Evolutionary conservation across 169 alveolate genomes (phyloP).

Genomic region (Nephromyces sp.): DNA sequence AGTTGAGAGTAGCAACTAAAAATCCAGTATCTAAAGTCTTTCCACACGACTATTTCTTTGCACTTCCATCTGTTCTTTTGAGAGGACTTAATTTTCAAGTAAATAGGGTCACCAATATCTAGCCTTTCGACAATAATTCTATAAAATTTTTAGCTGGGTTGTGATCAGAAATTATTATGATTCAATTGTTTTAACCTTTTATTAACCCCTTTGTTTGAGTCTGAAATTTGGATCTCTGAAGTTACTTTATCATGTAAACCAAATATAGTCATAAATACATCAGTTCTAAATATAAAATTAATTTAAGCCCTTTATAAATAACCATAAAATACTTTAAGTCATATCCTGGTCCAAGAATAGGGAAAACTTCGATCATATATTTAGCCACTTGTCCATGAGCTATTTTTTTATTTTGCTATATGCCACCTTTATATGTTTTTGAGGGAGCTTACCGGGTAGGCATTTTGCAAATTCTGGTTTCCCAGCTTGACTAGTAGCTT

Average conservation of each 20-base stretch:
- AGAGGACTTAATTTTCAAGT: constrained; percentile 54
- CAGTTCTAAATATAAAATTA: constrained; percentile 39
- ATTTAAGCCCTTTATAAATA: neutral
- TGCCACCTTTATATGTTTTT: no score
- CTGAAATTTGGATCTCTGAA: constrained; percentile 51
- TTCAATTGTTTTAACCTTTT: constrained; percentile 44
- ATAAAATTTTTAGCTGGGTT: neutral
- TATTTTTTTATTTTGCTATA: no score
- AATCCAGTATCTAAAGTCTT: constrained; percentile 73
- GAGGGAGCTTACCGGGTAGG: constrained; percentile 47
- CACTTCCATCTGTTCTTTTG: constrained; percentile 71
- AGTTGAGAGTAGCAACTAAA: constrained; percentile 66
- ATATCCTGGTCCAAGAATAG: constrained; percentile 54
- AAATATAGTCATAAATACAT: constrained; percentile 37
- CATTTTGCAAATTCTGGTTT: constrained; percentile 75
- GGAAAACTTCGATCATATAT: constrained; percentile 66
- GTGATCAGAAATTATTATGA: constrained; percentile 33
- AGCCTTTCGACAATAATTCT: constrained; percentile 51
- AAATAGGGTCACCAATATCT: constrained; percentile 66
- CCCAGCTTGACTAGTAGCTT: constrained; percentile 68
- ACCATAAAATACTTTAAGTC: constrained; percentile 37
- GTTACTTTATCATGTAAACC: constrained; percentile 63
- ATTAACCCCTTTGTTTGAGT: constrained; percentile 57
- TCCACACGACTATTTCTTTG: constrained; percentile 65
- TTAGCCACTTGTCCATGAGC: constrained; percentile 57